A percentile compares a stretch with the other conserved stretches of the same genome.
These are phyloP conservation scores for Trichophyton benhamiae DNA, from an alignment of 2,329 filamentous ascomycete genomes.

Conservation along the genomic window DNA sequence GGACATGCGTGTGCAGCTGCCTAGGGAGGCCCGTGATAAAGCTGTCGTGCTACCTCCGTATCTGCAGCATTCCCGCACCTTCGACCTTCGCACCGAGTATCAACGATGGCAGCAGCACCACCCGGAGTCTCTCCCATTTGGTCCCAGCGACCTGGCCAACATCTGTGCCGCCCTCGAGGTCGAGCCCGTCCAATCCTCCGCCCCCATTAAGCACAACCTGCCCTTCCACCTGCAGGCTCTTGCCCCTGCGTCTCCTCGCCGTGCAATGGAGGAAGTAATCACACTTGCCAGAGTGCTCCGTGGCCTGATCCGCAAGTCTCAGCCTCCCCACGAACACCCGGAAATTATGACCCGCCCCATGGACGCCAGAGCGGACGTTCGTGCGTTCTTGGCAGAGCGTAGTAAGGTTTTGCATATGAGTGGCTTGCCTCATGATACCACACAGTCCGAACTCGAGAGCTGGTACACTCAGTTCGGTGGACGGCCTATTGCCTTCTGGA, in stretches of 20 bases:
- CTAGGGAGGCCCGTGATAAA: constrained; percentile 95
- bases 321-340: constrained; percentile 82
- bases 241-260: constrained; percentile 84
- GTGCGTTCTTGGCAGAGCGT: constrained; percentile 87
- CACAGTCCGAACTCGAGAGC: constrained; percentile 94
- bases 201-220: constrained; percentile 96
- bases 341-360: constrained; percentile 91
- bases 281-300: constrained; percentile 85
- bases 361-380: constrained; percentile 91
- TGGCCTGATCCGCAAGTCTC: constrained; percentile 89
- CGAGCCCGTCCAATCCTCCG: constrained; percentile 91
- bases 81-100: constrained; percentile 93
- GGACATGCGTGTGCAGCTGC: constrained; percentile 95
- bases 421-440: constrained; percentile 92
- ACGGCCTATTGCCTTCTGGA: constrained; percentile 98
- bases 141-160: constrained; percentile 87
- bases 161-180: constrained; percentile 98
- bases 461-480: constrained; percentile 99
- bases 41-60: constrained; percentile 92
- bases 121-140: constrained; percentile 91
- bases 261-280: constrained; percentile 94
- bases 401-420: constrained; percentile 99
- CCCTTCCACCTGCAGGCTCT: constrained; percentile 95
- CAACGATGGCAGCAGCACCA: constrained; percentile 98
- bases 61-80: constrained; percentile 92